Conservation (phyloP, 148 eudicot genomes). For the Amaranthus cruentus region DNA sequence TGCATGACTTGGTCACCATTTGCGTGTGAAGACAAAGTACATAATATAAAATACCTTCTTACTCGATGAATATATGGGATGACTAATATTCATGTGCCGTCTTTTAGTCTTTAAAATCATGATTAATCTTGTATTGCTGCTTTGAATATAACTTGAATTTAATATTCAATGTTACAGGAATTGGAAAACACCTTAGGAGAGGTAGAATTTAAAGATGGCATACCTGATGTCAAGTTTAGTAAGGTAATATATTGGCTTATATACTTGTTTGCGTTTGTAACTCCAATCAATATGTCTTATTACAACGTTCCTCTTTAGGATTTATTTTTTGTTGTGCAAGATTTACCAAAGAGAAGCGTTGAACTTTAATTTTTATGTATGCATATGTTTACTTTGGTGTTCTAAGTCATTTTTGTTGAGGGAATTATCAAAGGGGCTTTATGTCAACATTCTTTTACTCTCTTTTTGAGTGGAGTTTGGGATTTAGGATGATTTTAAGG, state of each 20-base stretch:
- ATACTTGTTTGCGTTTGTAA: not conserved
- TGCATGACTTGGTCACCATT: not conserved
- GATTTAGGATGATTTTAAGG: not conserved
- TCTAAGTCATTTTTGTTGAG: not conserved
- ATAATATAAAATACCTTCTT: not conserved
- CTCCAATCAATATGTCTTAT: not conserved
- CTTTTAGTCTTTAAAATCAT: not conserved
- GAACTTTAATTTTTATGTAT: too few relatives aligned
- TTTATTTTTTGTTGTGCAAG: not conserved
- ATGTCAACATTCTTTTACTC: not conserved
- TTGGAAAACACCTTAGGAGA: slow-evolving; percentile 79
- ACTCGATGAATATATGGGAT: not conserved
- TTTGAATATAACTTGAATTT: not conserved
- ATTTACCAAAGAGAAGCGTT: not conserved
- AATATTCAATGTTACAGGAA: slow-evolving; percentile 51
- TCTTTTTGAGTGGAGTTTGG: not conserved
- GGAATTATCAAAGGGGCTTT: not conserved
- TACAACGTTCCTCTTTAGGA: not conserved
- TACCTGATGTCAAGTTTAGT: slow-evolving; percentile 94
- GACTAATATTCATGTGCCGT: not conserved
- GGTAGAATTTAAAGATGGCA: slow-evolving; percentile 68
- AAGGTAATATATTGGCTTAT: slow-evolving; percentile 41
- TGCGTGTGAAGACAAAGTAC: not conserved
- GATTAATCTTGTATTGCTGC: not conserved
- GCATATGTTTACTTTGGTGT: not conserved